Evolutionary conservation across 2,329 filamentous ascomycete genomes (phyloP).

Genomic region (Exophiala viscosa): DNA sequence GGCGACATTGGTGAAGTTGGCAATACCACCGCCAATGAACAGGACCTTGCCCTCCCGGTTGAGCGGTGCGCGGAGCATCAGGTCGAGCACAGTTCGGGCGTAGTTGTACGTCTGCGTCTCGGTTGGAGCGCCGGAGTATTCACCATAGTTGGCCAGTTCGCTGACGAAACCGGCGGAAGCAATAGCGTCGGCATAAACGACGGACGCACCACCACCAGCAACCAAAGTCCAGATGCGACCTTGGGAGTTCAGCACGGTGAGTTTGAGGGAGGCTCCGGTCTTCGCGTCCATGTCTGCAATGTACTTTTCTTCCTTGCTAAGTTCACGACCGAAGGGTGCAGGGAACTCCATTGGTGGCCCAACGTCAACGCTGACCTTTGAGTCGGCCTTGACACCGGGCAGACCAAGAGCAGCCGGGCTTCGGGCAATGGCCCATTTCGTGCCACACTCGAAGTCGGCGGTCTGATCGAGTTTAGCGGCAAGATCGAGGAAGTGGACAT

Average conservation of each 20-base stretch:
- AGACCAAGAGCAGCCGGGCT: constrained; percentile 84
- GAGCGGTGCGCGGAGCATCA: constrained; percentile 89
- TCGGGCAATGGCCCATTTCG: constrained; percentile 96
- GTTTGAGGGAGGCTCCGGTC: constrained; percentile 97
- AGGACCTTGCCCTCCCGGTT: constrained; percentile 92
- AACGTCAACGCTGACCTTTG: constrained; percentile 89
- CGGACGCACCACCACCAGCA: constrained; percentile 97
- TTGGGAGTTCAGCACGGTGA: constrained; percentile 87
- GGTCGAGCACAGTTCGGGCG: constrained; percentile 90
- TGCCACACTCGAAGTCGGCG: constrained; percentile 97
- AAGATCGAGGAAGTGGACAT: constrained; percentile 96
- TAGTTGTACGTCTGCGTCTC: constrained; percentile 99
- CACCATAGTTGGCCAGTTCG: constrained; percentile 98
- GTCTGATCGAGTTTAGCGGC: constrained; percentile 99
- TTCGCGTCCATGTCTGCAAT: constrained; percentile 98
- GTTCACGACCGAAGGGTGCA: constrained; percentile 95
- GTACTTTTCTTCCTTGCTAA: constrained; percentile 98
- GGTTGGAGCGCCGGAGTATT: constrained; percentile 98
- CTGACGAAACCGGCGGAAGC: constrained; percentile 91
- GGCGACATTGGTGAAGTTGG: constrained; percentile 99
- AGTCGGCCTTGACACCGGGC: constrained; percentile 60
- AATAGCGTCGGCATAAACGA: constrained; percentile 98
- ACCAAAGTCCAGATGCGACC: constrained; percentile 98
- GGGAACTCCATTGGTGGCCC: constrained; percentile 99
- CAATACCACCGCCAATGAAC: constrained; percentile 99